Conservation (phyloP, 202 grass and related monocot species). For the Setaria viridis region DNA sequence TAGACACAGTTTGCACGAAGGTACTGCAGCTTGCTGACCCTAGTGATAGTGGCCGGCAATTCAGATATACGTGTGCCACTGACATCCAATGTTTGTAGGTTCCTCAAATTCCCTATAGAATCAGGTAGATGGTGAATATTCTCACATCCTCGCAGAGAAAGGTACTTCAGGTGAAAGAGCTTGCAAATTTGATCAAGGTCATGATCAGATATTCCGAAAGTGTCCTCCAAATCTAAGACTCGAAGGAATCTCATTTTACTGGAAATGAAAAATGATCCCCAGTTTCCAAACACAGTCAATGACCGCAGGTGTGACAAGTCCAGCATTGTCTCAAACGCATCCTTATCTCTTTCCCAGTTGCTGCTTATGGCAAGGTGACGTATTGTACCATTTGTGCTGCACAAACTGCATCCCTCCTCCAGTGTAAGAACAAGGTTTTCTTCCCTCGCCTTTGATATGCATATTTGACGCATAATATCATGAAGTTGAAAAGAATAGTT, state of each 20-base stretch:
- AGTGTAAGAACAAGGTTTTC: constrained; percentile 31
- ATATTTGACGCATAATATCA: constrained; percentile 42
- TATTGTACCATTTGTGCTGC: background rate
- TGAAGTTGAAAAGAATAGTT: constrained; percentile 12
- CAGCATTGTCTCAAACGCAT: background rate
- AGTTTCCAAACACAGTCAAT: constrained; percentile 1
- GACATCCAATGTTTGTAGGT: constrained; percentile 34
- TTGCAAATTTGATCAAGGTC: background rate
- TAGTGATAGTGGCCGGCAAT: background rate
- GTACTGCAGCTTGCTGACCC: constrained; percentile 27
- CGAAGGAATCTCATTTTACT: constrained; percentile 47
- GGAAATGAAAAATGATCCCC: background rate
- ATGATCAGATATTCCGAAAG: background rate
- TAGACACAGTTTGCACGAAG: background rate
- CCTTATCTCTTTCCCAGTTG: background rate
- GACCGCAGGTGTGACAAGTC: constrained; percentile 12
- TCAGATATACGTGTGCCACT: background rate
- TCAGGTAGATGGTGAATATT: background rate
- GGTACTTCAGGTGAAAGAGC: constrained; percentile 22
- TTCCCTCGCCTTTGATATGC: constrained; percentile 35
- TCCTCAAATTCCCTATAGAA: background rate
- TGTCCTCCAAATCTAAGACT: constrained; percentile 30
- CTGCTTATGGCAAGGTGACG: constrained; percentile 17
- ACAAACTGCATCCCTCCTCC: background rate
- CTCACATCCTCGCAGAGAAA: background rate